These are phyloP conservation scores for Heliamphora pulchella DNA, from an alignment of 179 eudicot species.

Conservation along the genomic window DNA sequence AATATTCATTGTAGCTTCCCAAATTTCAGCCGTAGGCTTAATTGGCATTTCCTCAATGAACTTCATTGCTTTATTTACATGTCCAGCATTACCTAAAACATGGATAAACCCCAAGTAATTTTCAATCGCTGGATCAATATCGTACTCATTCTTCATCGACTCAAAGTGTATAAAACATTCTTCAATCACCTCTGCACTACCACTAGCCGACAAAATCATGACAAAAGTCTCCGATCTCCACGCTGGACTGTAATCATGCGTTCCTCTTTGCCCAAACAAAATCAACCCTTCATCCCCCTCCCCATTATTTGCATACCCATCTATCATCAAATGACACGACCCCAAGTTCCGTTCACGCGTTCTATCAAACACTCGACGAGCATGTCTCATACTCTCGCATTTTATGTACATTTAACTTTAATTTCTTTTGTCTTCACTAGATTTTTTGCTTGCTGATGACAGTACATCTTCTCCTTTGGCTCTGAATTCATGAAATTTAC, in stretches of 20 bases:
- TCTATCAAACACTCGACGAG: conserved; percentile 35
- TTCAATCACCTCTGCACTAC: conserved; percentile 22
- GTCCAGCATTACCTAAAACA: conserved; percentile 36
- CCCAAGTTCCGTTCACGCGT: conserved; percentile 29
- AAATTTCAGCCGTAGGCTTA: conserved; percentile 28
- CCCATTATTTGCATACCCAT: conserved; percentile 28
- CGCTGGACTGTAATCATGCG: conserved; percentile 21
- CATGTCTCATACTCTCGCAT: conserved; percentile 28
- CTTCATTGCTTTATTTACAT: conserved; percentile 35
- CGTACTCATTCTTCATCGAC: conserved; percentile 25
- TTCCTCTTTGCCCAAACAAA: conserved; percentile 29
- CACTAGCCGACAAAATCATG: conserved; percentile 30
- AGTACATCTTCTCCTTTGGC: too few relatives aligned
- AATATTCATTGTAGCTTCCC: conserved; percentile 26
- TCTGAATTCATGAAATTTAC: too few relatives aligned
- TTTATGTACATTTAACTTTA: conserved; percentile 12
- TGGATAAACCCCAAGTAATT: conserved; percentile 29
- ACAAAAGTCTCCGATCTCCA: conserved; percentile 21
- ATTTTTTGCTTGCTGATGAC: too few relatives aligned
- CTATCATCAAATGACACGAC: conserved; percentile 34
- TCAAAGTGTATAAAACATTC: conserved; percentile 24
- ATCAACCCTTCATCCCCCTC: conserved; percentile 22
- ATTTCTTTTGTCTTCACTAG: too few relatives aligned
- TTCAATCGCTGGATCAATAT: conserved; percentile 23
- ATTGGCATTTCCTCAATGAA: conserved; percentile 28